Evolutionary conservation across 2,329 filamentous ascomycete species (phyloP).

Genomic region (Calcarisporium arbuscula): DNA sequence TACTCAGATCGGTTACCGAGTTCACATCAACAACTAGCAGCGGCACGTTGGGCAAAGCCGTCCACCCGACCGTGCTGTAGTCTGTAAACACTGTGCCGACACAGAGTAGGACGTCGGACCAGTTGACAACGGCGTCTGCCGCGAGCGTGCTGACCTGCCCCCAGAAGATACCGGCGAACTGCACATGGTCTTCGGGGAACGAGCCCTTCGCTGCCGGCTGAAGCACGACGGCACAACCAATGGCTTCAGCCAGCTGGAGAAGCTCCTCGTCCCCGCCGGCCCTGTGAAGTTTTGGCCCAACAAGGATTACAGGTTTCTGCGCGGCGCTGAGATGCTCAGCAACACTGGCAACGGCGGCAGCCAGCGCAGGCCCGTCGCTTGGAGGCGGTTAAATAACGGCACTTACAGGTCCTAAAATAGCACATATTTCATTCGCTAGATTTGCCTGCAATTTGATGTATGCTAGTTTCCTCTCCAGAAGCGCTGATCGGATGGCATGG

Average conservation of each 20-base stretch:
- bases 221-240: conserved; percentile 8
- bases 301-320: conserved; percentile 7
- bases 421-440: conserved; percentile 1
- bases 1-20: conserved; percentile 3
- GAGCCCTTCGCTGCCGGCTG: conserved; percentile 9
- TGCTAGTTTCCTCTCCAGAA: conserved; percentile 3
- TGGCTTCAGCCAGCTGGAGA: conserved; percentile 4
- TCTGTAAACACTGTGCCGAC: conserved; percentile 7
- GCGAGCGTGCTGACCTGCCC: conserved; percentile 7
- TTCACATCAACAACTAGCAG: conserved; percentile 4
- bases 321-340: conserved; percentile 2
- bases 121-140: conserved; percentile 5
- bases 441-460: conserved; percentile 5
- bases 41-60: conserved; percentile 5
- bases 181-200: conserved; percentile 9
- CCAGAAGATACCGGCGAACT: conserved; percentile 10
- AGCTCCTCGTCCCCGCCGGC: conserved; percentile 4
- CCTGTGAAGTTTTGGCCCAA: conserved; percentile 7
- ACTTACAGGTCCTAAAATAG: conserved; percentile 1
- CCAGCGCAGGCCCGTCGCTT: conserved; percentile 1
- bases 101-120: conserved; percentile 5
- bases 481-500: conserved; percentile 6
- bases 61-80: conserved; percentile 10
- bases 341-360: conserved; percentile 4
- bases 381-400: neutral